Base-by-base conservation (phyloP, 2,329 filamentous ascomycete genomes). In the Torrubiella hemipterigena region DNA sequence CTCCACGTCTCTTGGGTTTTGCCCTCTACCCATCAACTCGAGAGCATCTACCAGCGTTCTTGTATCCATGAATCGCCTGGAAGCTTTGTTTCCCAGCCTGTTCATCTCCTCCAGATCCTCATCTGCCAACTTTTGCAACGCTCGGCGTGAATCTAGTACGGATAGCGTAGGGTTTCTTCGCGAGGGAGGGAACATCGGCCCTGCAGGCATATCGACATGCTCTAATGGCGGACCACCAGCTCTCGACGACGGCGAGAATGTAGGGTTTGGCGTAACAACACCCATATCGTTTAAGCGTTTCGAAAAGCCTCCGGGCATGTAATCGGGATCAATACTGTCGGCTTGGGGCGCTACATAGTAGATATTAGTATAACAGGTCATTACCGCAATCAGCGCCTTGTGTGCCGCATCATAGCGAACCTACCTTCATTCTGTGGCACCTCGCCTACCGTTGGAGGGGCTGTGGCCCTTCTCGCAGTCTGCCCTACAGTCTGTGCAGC, bases 231-330 rank as follows among this genome's bases (percentile, higher is more conserved):
- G n/a, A n/a, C n/a, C n/a, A 16, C 42, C 39, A 7, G 57, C 65
- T 3, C 54, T 67, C 7, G 67, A 72, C 2, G 66, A 69, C 16
- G 63, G 55, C 6, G 67, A 72, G 28, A 58, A 63, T 5, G 64
- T 69, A 18, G 69, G 67, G 39, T 65, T 67, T 5, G 69, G 67
- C 28, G 67, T 58, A 7, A 59, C 68, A 18, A 71, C 54, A 44
- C 69, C 69, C 61, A 74, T 70, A 38, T 67, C 51, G 17, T 58
- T 58, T 5, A 74, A 58, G 12, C 69, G 67, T 29, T 52, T 51
- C 7, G 67, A 62, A 48, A 69, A 73, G 38, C 52, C 60, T n/a
- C 54, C 46, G 27, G 56, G 50, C 13, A 52, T 38, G 21, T 48
- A 43, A 41, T 66, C 57, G n/a, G 63, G 57, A 35, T 63, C 56